phyloP scores from a whole-genome alignment of 495 filamentous ascomycete genomes.

The Aspergillus avenaceus region DNA sequence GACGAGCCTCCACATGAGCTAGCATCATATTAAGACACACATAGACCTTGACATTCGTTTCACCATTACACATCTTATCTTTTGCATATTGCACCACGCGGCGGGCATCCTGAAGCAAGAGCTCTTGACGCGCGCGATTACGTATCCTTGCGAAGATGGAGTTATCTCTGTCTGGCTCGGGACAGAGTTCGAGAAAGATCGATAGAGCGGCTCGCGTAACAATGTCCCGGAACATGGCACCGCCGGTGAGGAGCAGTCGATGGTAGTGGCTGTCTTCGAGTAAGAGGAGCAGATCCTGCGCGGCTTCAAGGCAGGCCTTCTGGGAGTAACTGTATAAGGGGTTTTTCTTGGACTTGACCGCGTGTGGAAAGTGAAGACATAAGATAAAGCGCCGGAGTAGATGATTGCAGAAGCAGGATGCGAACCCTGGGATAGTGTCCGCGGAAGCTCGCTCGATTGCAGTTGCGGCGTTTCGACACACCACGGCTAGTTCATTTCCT shows the following conservation, averaged over 20 bases:
- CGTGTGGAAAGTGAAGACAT: constrained; percentile 45
- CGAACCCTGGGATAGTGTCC: constrained; percentile 7
- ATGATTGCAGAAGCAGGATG: constrained; percentile 29
- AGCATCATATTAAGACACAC: constrained; percentile 43
- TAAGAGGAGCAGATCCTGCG: constrained; percentile 37
- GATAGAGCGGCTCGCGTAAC: constrained; percentile 28
- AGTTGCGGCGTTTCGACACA: constrained; percentile 25
- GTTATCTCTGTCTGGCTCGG: constrained; percentile 18
- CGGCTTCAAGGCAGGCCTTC: constrained; percentile 40
- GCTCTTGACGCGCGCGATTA: constrained; percentile 25
- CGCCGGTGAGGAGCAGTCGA: constrained; percentile 35
- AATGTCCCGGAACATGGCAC: constrained; percentile 47
- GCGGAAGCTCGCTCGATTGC: constrained; percentile 9
- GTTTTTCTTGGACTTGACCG: constrained; percentile 36
- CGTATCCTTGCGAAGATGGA: constrained; percentile 16
- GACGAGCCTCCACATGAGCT: constrained; percentile 35
- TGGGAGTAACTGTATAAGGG: constrained; percentile 46
- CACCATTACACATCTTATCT: constrained; percentile 40
- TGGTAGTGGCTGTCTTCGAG: constrained; percentile 36
- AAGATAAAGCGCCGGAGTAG: constrained; percentile 44
- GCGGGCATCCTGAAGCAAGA: constrained; percentile 31
- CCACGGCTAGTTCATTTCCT: constrained; percentile 29
- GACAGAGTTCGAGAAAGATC: constrained; percentile 36
- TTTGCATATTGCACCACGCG: constrained; percentile 27
- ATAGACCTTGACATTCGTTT: constrained; percentile 49